These are phyloP conservation scores for Cercospora nicotianae DNA, from an alignment of 2,329 filamentous ascomycete species.

Conservation along the genomic window DNA sequence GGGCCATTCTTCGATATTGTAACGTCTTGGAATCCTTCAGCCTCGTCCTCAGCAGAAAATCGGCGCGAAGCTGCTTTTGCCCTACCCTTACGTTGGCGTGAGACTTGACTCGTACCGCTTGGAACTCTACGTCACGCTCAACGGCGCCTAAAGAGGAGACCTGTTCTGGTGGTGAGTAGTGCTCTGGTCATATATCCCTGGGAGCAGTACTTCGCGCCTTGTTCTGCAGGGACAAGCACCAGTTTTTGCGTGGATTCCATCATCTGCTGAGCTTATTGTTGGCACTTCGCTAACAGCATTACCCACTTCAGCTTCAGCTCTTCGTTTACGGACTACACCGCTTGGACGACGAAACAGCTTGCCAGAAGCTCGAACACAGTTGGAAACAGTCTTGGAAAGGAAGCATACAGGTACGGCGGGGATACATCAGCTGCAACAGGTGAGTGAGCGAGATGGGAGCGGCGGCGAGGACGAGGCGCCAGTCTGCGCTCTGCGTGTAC, in stretches of 20 bases:
- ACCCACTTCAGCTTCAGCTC: not conserved
- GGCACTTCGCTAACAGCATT: not conserved
- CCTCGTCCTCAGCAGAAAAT: not conserved
- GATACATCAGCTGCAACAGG: not conserved
- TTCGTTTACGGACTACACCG: not conserved
- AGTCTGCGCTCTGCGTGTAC: conserved; percentile 17
- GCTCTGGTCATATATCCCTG: not conserved
- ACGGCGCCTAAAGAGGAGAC: conserved; percentile 12
- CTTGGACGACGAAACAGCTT: not conserved
- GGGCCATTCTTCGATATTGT: not conserved
- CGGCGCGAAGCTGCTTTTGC: not conserved
- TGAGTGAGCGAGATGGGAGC: not conserved
- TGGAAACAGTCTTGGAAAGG: not conserved
- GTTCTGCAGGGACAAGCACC: conserved; percentile 3
- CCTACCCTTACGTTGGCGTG: not conserved
- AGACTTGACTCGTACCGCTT: conserved; percentile 10
- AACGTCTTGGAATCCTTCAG: not conserved
- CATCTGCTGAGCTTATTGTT: not conserved
- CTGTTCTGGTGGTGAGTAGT: conserved; percentile 1
- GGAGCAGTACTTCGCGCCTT: not conserved
- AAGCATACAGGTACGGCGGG: not conserved
- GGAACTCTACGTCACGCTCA: conserved; percentile 14
- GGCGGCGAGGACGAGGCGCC: not conserved
- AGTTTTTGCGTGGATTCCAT: not conserved
- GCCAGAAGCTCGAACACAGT: not conserved